phyloP scores from a whole-genome alignment of 306 rosid species.

The Casuarina equisetifolia region DNA sequence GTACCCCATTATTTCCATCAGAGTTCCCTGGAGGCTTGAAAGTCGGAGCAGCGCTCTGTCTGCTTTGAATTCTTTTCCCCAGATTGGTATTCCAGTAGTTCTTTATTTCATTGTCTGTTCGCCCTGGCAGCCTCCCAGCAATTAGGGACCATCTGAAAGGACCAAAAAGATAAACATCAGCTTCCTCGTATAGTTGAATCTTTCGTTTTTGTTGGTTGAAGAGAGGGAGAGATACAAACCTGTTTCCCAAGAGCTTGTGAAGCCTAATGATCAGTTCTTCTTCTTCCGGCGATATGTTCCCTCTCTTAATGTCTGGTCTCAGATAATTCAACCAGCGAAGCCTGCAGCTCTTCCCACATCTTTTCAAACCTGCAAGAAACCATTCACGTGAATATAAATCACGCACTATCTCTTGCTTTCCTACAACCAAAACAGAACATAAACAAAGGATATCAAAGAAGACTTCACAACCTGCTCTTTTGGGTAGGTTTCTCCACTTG shows the following conservation, averaged over 20 bases:
- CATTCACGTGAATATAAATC: too few species aligned
- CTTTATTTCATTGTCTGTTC: constrained; percentile 18
- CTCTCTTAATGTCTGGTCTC: constrained; percentile 15
- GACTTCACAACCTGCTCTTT: background rate
- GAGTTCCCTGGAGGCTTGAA: background rate
- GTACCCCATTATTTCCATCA: background rate
- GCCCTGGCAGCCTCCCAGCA: constrained; percentile 15
- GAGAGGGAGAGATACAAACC: background rate
- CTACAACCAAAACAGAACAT: background rate
- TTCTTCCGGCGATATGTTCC: constrained; percentile 13
- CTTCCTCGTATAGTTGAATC: too few species aligned
- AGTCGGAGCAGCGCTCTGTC: background rate
- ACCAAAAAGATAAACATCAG: background rate
- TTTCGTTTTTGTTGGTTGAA: background rate
- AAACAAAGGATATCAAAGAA: background rate
- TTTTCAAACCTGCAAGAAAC: constrained; percentile 2
- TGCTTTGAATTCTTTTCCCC: constrained; percentile 3
- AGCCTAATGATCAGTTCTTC: constrained; percentile 12
- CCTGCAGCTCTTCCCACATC: constrained; percentile 20
- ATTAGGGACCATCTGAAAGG: constrained; percentile 2
- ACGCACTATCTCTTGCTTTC: background rate
- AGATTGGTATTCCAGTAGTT: constrained; percentile 10
- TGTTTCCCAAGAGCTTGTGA: constrained; percentile 15
- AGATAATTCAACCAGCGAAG: constrained; percentile 14
- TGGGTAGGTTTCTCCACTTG: constrained; percentile 7